Percentiles rank a stretch among this genome's conserved stretches.
Evolutionary conservation across 345 rosid genomes (phyloP).

Genomic region (Litchi chinensis): DNA sequence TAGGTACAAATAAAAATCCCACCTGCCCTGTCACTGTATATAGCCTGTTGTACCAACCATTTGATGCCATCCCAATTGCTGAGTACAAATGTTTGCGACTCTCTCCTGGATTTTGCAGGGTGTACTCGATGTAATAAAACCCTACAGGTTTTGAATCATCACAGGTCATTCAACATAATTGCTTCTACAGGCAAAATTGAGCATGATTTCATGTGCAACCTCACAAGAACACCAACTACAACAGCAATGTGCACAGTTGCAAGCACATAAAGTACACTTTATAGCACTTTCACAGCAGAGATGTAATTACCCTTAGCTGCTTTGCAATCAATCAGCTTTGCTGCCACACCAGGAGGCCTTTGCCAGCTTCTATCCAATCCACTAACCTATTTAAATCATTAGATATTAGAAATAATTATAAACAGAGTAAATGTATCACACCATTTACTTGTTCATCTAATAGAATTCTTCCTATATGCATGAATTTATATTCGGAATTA

Average conservation of each 20-base stretch:
- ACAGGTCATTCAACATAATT: not conserved
- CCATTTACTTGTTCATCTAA: not conserved
- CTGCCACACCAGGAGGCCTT: conserved; percentile 79
- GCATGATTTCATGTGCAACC: not conserved
- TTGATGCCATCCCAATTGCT: conserved; percentile 84
- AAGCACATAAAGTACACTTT: not conserved
- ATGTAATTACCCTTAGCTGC: conserved; percentile 58
- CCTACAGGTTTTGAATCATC: conserved; percentile 41
- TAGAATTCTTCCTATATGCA: not conserved
- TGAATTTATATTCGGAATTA: too few relatives aligned
- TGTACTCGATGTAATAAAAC: conserved; percentile 85
- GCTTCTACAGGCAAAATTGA: not conserved
- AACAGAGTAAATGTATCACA: too few relatives aligned
- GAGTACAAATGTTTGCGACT: conserved; percentile 65
- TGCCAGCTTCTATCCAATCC: conserved; percentile 97
- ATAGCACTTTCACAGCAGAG: not conserved
- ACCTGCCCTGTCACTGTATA: conserved; percentile 95
- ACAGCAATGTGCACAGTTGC: not conserved
- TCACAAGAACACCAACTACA: not conserved
- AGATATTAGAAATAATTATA: not conserved
- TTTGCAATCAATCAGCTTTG: conserved; percentile 71
- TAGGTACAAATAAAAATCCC: not conserved
- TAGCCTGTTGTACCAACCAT: conserved; percentile 91
- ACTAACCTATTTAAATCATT: conserved; percentile 49
- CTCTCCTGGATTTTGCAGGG: conserved; percentile 88